A percentile compares a stretch with the other conserved stretches of the same genome.
These are phyloP conservation scores for Sclerotinia sclerotiorum DNA, from an alignment of 2,329 filamentous ascomycete genomes.

Conservation along the genomic window DNA sequence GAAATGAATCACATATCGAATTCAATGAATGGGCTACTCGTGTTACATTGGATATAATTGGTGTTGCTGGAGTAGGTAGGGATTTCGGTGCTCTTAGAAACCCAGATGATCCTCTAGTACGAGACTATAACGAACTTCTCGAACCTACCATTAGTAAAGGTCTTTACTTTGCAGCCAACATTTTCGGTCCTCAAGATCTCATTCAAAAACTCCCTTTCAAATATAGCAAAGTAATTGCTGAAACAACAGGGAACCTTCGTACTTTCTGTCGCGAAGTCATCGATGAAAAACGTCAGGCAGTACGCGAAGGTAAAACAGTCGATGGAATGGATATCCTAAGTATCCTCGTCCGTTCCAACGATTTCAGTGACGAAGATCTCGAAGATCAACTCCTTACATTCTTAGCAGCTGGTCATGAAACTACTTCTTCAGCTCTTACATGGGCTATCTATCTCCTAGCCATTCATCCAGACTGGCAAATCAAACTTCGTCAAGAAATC, in stretches of 20 bases:
- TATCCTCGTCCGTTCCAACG: slow-evolving; percentile 71
- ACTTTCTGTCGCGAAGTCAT: slow-evolving; percentile 67
- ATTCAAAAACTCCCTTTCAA: slow-evolving; percentile 63
- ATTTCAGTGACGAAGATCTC: slow-evolving; percentile 73
- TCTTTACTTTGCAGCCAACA: slow-evolving; percentile 54
- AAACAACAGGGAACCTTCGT: slow-evolving; percentile 59
- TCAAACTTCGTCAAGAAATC: slow-evolving; percentile 60
- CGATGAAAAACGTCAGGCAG: slow-evolving; percentile 58
- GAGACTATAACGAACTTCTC: slow-evolving; percentile 57
- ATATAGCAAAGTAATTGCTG: slow-evolving; percentile 62
- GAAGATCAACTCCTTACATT: slow-evolving; percentile 88
- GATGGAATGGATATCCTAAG: slow-evolving; percentile 69
- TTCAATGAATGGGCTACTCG: slow-evolving; percentile 63
- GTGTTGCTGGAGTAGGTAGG: slow-evolving; percentile 66
- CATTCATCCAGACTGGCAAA: slow-evolving; percentile 57
- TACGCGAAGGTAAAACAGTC: slow-evolving; percentile 41
- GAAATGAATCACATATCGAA: slow-evolving; percentile 50
- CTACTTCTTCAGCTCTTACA: slow-evolving; percentile 69
- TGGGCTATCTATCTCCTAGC: slow-evolving; percentile 61
- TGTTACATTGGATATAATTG: slow-evolving; percentile 72
- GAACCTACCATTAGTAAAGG: slow-evolving; percentile 52
- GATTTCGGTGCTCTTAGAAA: slow-evolving; percentile 66
- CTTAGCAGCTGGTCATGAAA: slow-evolving; percentile 77
- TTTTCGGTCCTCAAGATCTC: slow-evolving; percentile 63
- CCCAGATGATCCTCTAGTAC: slow-evolving; percentile 57